These are phyloP conservation scores for Cocos nucifera DNA, from an alignment of 176 grass and related monocot genomes.

Conservation along the genomic window DNA sequence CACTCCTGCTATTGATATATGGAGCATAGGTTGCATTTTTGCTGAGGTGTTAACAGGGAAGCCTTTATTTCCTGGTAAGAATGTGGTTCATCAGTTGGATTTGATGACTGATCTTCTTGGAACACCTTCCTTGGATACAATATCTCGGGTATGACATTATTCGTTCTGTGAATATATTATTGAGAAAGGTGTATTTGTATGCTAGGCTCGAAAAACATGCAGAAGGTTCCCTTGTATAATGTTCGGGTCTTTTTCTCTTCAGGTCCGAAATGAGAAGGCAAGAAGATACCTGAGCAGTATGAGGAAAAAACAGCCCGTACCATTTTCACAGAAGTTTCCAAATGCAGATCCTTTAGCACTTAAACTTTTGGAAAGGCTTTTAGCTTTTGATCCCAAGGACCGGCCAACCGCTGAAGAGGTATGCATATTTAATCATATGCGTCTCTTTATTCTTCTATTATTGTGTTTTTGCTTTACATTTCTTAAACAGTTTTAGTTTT, in stretches of 20 bases:
- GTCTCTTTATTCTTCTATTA: no score
- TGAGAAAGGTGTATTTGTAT: no score
- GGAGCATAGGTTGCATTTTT: conserved; percentile 99
- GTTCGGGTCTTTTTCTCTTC: neutral
- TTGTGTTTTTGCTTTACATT: no score
- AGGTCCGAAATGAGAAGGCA: conserved; percentile 95
- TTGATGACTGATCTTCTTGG: conserved; percentile 98
- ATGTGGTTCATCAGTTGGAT: conserved; percentile 98
- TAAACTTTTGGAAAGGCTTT: conserved; percentile 74
- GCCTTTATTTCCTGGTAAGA: conserved; percentile 97
- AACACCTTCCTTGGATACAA: conserved; percentile 55
- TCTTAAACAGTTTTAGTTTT: no score
- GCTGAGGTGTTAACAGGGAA: conserved; percentile 88
- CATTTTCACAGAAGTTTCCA: conserved; percentile 78
- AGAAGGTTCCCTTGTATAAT: no score
- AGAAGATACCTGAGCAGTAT: conserved; percentile 72
- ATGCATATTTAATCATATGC: neutral
- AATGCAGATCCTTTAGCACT: conserved; percentile 77
- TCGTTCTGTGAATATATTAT: no score
- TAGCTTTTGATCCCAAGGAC: conserved; percentile 97
- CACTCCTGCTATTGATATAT: conserved; percentile 88
- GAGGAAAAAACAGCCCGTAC: conserved; percentile 66
- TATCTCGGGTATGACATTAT: conserved; percentile 47
- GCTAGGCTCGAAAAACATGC: no score
- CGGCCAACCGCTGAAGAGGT: conserved; percentile 90